Evolutionary conservation across 495 filamentous ascomycete species (phyloP).

Genomic region (Zalerion maritima): DNA sequence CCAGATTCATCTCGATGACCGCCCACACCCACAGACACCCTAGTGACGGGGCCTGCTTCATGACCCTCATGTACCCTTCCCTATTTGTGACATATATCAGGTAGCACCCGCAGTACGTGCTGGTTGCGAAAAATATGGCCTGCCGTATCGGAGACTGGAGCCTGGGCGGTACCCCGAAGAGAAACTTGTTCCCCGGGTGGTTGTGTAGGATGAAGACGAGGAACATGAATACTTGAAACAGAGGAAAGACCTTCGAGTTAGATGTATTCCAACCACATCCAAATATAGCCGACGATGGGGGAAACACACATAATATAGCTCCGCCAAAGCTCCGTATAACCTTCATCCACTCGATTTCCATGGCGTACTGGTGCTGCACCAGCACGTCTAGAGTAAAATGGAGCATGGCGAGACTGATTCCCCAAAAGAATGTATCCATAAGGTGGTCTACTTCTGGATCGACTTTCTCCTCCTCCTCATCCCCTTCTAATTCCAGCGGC

Average conservation of each 20-base stretch:
- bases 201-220: constrained; percentile 47
- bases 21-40: constrained; percentile 92
- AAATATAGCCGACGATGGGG: constrained; percentile 1
- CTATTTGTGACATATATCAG: constrained; percentile 68
- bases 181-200: constrained; percentile 24
- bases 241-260: constrained; percentile 26
- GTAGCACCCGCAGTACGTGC: constrained; percentile 50
- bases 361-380: constrained; percentile 81
- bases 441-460: constrained; percentile 30
- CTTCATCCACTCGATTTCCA: constrained; percentile 43
- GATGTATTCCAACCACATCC: not conserved
- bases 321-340: constrained; percentile 38
- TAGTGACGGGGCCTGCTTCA: constrained; percentile 83
- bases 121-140: constrained; percentile 41
- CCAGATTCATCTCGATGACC: constrained; percentile 70
- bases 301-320: constrained; percentile 32
- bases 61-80: constrained; percentile 67
- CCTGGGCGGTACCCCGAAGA: constrained; percentile 28
- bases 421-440: constrained; percentile 50
- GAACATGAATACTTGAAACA: constrained; percentile 42
- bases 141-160: constrained; percentile 38
- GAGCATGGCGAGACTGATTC: constrained; percentile 58
- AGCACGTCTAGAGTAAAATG: constrained; percentile 81
- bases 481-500: constrained; percentile 11
- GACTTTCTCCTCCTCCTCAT: constrained; percentile 15